These are phyloP conservation scores for Arthroderma uncinatum DNA, from an alignment of 2,329 filamentous ascomycete species.

Conservation along the genomic window DNA sequence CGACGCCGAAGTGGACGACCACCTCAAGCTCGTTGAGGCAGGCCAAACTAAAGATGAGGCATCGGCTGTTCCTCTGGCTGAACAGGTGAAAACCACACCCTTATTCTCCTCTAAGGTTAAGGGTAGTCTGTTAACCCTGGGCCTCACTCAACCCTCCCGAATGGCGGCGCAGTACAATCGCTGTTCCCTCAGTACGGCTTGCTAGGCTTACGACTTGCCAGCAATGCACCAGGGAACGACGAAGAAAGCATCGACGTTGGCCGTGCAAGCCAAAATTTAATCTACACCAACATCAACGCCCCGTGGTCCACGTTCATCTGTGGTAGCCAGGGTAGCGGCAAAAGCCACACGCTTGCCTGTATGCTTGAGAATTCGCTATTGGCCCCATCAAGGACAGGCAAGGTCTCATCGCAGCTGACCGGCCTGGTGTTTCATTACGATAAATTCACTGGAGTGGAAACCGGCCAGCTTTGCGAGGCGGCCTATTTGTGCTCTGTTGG, in stretches of 20 bases:
- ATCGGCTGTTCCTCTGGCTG: conserved; percentile 6
- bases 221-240: conserved; percentile 11
- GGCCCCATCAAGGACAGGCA: conserved; percentile 27
- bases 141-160: not conserved
- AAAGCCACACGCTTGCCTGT: conserved; percentile 49
- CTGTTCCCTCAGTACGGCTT: conserved; percentile 20
- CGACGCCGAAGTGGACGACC: not conserved
- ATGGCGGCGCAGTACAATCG: not conserved
- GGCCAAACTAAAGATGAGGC: conserved; percentile 9
- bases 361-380: conserved; percentile 40
- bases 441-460: conserved; percentile 30
- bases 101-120: conserved; percentile 13
- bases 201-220: conserved; percentile 16
- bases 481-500: conserved; percentile 42
- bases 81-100: conserved; percentile 15
- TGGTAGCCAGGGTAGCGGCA: conserved; percentile 52
- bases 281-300: conserved; percentile 40
- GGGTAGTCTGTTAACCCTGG: not conserved
- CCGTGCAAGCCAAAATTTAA: conserved; percentile 15
- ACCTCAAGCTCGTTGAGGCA: conserved; percentile 10
- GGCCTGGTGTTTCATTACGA: conserved; percentile 49
- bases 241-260: not conserved
- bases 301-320: conserved; percentile 53
- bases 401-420: conserved; percentile 39
- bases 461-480: conserved; percentile 42